These are phyloP conservation scores for Apodospora peruviana DNA, from an alignment of 495 filamentous ascomycete genomes.

Conservation along the genomic window DNA sequence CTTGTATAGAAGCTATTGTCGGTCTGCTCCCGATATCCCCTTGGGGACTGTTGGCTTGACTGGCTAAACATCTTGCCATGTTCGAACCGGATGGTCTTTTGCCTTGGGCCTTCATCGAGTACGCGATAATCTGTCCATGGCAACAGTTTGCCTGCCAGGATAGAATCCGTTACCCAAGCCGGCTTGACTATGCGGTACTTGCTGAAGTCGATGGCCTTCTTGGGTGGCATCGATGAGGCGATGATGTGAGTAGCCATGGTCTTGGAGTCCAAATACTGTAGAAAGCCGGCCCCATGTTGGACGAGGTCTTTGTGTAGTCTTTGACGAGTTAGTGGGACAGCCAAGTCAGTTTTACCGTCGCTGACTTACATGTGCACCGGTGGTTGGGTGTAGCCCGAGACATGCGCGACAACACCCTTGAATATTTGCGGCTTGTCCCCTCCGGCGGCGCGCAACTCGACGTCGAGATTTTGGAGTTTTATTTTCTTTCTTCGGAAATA, in stretches of 20 bases:
- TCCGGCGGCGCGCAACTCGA: slow-evolving; percentile 62
- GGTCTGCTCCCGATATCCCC: slow-evolving; percentile 69
- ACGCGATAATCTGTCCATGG: slow-evolving; percentile 82
- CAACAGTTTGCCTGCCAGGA: slow-evolving; percentile 70
- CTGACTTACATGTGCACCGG: slow-evolving; percentile 61
- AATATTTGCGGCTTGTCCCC: slow-evolving; percentile 76
- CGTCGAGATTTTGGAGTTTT: slow-evolving; percentile 91
- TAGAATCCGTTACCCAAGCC: slow-evolving; percentile 90
- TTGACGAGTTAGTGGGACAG: slow-evolving; percentile 2
- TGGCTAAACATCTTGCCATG: slow-evolving; percentile 65
- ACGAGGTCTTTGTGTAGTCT: slow-evolving; percentile 76
- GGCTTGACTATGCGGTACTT: slow-evolving; percentile 91
- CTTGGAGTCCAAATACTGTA: slow-evolving; percentile 93
- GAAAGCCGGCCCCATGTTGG: slow-evolving; percentile 83
- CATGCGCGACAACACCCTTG: slow-evolving; percentile 78
- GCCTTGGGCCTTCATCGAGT: slow-evolving; percentile 73
- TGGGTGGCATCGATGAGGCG: slow-evolving; percentile 80
- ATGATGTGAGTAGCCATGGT: slow-evolving; percentile 94
- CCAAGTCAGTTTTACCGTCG: background rate
- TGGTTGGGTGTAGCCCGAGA: slow-evolving; percentile 92
- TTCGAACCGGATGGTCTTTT: slow-evolving; percentile 64
- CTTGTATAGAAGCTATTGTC: slow-evolving; percentile 71
- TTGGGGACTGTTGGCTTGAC: slow-evolving; percentile 34
- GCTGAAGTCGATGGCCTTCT: slow-evolving; percentile 81
- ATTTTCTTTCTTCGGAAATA: slow-evolving; percentile 93